These are phyloP conservation scores for Neonectria punicea DNA, from an alignment of 2,329 filamentous ascomycete species.

Conservation along the genomic window DNA sequence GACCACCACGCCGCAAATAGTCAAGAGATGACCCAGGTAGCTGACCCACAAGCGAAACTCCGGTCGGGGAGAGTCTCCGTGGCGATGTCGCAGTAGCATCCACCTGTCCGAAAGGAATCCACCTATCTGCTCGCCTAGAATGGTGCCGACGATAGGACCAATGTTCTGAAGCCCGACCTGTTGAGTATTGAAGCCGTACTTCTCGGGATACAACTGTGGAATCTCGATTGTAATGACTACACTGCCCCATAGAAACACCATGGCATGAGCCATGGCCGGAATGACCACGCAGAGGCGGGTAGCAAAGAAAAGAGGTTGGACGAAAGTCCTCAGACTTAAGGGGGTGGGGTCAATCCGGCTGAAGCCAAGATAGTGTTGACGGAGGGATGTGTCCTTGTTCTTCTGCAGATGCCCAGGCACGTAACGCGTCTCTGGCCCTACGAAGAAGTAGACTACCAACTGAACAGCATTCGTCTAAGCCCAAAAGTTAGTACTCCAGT, in stretches of 20 bases:
- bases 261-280: conserved; percentile 63
- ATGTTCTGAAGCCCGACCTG: conserved; percentile 63
- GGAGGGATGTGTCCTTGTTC: neutral
- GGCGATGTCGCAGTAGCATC: conserved; percentile 56
- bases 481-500: neutral
- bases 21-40: conserved; percentile 62
- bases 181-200: too few species aligned
- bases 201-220: too few species aligned
- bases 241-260: conserved; percentile 59
- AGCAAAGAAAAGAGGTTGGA: conserved; percentile 22
- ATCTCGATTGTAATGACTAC: too few species aligned
- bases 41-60: conserved; percentile 68
- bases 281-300: neutral
- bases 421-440: conserved; percentile 36
- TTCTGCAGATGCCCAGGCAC: neutral
- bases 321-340: conserved; percentile 21
- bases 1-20: conserved; percentile 63
- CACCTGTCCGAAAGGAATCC: conserved; percentile 64
- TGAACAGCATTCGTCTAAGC: conserved; percentile 30
- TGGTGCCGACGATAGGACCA: conserved; percentile 64
- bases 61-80: conserved; percentile 48
- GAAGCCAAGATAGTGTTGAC: conserved; percentile 14
- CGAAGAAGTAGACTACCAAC: conserved; percentile 28
- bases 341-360: conserved; percentile 30
- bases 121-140: conserved; percentile 68